Conservation (phyloP, 208 protist genomes). For the Trichomonas vaginalis region DNA sequence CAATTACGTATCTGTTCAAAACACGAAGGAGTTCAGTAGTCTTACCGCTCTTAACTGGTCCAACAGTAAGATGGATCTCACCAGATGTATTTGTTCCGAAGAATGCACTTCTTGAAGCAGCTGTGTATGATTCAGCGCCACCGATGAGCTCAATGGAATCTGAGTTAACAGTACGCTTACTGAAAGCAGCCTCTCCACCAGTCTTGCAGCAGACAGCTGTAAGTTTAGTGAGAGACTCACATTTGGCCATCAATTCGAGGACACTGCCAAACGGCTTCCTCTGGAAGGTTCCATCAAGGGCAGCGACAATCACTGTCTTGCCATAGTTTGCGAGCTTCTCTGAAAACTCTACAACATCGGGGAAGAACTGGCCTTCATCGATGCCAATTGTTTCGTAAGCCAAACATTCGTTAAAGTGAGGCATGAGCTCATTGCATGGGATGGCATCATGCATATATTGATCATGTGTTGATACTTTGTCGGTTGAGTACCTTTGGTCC, state of each 20-base stretch:
- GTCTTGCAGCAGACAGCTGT: constrained; percentile 68
- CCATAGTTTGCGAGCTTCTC: constrained; percentile 57
- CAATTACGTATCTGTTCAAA: constrained; percentile 58
- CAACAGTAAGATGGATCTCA: constrained; percentile 65
- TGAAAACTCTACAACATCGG: constrained; percentile 65
- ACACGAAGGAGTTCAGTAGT: constrained; percentile 71
- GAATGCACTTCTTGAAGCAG: constrained; percentile 27
- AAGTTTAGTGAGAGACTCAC: constrained; percentile 66
- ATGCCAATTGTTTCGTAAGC: constrained; percentile 67
- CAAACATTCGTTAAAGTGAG: constrained; percentile 39
- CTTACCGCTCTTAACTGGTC: constrained; percentile 73
- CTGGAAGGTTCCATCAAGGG: constrained; percentile 70
- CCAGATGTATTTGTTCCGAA: not conserved
- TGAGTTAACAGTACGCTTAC: constrained; percentile 7
- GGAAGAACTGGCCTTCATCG: constrained; percentile 64
- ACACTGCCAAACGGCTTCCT: constrained; percentile 62
- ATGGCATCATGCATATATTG: constrained; percentile 34
- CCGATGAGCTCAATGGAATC: constrained; percentile 31
- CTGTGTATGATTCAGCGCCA: constrained; percentile 33
- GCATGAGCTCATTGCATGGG: not conserved
- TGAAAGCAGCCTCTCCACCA: constrained; percentile 44
- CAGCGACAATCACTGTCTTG: constrained; percentile 70
- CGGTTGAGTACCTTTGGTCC: constrained; percentile 60
- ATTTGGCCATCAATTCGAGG: constrained; percentile 57
- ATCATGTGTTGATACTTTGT: constrained; percentile 60